Base-by-base conservation (phyloP, 371 early-diverging fungal species). In the Mortierella sp. region DNA sequence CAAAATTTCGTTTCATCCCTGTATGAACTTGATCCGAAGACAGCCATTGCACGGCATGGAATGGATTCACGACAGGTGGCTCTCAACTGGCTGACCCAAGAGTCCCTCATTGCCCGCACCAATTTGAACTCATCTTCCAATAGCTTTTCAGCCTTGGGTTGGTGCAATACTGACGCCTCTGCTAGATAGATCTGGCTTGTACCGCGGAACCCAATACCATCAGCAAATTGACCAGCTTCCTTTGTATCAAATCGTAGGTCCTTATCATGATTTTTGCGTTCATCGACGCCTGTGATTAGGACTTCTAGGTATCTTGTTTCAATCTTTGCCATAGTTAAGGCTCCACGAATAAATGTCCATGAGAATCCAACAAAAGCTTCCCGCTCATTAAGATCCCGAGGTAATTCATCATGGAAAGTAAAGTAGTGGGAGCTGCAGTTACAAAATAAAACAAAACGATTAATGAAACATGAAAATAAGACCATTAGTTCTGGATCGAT, bases 1-100 rank as follows among this genome's bases (percentile, higher is more conserved):
- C 67, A 76, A 6, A 76, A 33, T 41, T 64, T 67, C 4, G 76
- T 76, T 33, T 67, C 67, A 60, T 76, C 76, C 61, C 64, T 67
- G 47, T 22, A 60, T 3, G 76, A 63, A 15, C 24, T 52, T 9
- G 70, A 70, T 0, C 70, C 76, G 47, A 76, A 76, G 6, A 70
- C 67, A 2, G 63, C 21, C 32, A 76, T 48, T 10, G 40, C 68
- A n/a, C 59, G 67, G 28, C 53, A 32, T 1, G 76, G 68, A 7
- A 67, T 45, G 15, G 60, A 21, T 45, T 74, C 66, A 33, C 59
- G 67, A 55, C 76, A 70, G 1, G 63, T 67, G 5, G 70, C 28
- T 21, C 45, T 16, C n/a, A n/a, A n/a, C n/a, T n/a, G n/a, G n/a
- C n/a, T n/a, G n/a, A n/a, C 6, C 71, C 76, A 70, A 7, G 68